Evolutionary conservation across 2,329 filamentous ascomycete species (phyloP).

Genomic region (Chaetomiaceae sp.): DNA sequence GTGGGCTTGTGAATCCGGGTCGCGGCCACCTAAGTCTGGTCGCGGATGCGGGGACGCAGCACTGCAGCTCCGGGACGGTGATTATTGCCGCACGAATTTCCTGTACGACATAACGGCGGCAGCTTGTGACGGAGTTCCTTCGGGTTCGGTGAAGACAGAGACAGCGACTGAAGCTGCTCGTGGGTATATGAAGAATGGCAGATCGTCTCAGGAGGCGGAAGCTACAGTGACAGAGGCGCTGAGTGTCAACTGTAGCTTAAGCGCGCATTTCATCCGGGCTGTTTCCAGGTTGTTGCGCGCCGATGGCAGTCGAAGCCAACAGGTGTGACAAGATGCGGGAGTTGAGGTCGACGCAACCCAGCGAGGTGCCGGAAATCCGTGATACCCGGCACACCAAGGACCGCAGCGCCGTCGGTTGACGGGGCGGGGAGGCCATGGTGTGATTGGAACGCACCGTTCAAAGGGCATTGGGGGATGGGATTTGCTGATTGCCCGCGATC

Average conservation of each 20-base stretch:
- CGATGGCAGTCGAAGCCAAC: neutral
- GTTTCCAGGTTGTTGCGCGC: slow-evolving; percentile 1
- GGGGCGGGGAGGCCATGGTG: neutral
- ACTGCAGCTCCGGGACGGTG: slow-evolving; percentile 20
- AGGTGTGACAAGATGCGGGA: slow-evolving; percentile 19
- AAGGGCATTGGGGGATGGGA: neutral
- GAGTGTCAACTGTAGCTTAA: slow-evolving; percentile 5
- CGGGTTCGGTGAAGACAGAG: neutral
- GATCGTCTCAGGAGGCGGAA: neutral
- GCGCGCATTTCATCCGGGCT: slow-evolving; percentile 13
- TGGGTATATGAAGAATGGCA: neutral
- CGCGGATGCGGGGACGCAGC: slow-evolving; percentile 17
- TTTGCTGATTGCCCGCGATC: neutral
- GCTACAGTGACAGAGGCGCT: neutral
- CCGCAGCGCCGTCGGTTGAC: too few species aligned
- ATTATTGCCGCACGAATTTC: slow-evolving; percentile 19
- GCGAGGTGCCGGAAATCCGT: neutral
- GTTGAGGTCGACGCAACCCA: neutral
- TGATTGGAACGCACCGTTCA: slow-evolving; percentile 17
- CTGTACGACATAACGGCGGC: slow-evolving; percentile 22
- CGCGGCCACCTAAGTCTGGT: slow-evolving; percentile 2
- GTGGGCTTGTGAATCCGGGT: neutral
- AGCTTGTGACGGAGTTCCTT: neutral
- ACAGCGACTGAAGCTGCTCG: neutral
- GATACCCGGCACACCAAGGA: neutral